Base-by-base conservation (phyloP, 2,329 filamentous ascomycete species). In the Bretziella fagacearum region DNA sequence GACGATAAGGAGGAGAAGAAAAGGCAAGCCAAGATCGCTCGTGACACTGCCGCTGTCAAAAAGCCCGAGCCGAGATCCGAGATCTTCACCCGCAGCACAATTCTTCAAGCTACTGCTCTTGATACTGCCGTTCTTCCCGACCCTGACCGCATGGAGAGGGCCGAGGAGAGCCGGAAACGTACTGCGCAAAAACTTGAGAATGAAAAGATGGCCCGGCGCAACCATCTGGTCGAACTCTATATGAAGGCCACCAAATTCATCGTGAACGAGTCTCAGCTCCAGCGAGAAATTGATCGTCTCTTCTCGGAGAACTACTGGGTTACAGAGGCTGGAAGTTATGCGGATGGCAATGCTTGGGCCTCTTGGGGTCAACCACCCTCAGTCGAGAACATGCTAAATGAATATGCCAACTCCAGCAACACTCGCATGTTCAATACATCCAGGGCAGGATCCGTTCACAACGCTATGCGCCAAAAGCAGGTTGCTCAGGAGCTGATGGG, bases 221-320 rank as follows among this genome's bases (percentile, higher is more conserved):
- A 89, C 54, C 73, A 79, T 13, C 65, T 98, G 25, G 84, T 94
- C 63, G 78, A 84, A 50, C 72, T 98, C 10, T 98, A 98, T 64
- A 82, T 91, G 65, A 82, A 86, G 55, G 86, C 91, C 4, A 74
- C 81, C 22, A 68, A 75, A 32, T 98, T 96, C 64, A 95, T 98
- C 58, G 79, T 85, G 15, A 79, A 73, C 20, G 86, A 93, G 60
- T 65, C 71, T 44, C 80, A 93, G 60, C 72, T 98, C 27, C 73
- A 82, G 55, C 67, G 68, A 13, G 73, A 77, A 53, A 79, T 95
- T 48, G 81, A 93, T 18, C 65, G 70, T 52, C 69, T 80, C n/a
- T 98, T 95, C 63, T 71, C 75, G 13, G 74, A 77, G 22, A 69
- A 74, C 52, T 67, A 66, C 61, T 74, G 71, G 59, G 60, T 56